Conservation (phyloP, 768 basidiomycete species). For the Lyophyllum atratum region DNA sequence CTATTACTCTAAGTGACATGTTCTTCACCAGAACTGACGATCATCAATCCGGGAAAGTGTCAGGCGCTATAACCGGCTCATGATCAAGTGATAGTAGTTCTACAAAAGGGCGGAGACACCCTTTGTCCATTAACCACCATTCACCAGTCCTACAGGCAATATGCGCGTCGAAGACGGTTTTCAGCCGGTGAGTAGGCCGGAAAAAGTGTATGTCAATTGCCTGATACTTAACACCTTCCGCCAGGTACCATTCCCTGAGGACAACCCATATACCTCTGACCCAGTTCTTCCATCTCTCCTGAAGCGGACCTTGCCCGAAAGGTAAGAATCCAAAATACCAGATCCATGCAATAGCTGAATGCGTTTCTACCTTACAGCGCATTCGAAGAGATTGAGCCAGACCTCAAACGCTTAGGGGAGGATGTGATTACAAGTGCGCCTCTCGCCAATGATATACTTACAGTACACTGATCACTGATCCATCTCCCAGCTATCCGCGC, state of each 20-base stretch:
- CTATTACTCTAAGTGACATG: conserved; percentile 7
- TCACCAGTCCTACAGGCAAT: neutral
- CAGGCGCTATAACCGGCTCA: neutral
- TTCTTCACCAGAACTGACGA: conserved; percentile 1
- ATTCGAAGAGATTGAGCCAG: conserved; percentile 52
- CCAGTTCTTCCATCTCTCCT: conserved; percentile 62
- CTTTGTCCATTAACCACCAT: neutral
- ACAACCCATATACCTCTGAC: conserved; percentile 64
- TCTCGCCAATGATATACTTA: neutral
- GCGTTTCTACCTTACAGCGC: conserved; percentile 31
- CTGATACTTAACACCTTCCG: neutral
- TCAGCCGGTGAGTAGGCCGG: conserved; percentile 44
- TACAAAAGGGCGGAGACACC: neutral
- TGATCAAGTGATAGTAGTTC: conserved; percentile 7
- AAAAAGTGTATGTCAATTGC: neutral
- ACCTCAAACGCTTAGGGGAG: conserved; percentile 59
- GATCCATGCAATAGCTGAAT: neutral
- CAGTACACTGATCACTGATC: neutral
- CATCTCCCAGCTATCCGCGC: conserved; percentile 51
- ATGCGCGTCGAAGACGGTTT: conserved; percentile 74
- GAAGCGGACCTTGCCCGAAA: conserved; percentile 53
- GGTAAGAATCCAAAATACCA: conserved; percentile 26
- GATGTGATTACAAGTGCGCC: conserved; percentile 54
- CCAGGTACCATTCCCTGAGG: conserved; percentile 55
- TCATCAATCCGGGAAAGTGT: neutral